These are phyloP conservation scores for Pseudozyma thailandica DNA, from an alignment of 1,284 basidiomycete genomes.

Conservation along the genomic window DNA sequence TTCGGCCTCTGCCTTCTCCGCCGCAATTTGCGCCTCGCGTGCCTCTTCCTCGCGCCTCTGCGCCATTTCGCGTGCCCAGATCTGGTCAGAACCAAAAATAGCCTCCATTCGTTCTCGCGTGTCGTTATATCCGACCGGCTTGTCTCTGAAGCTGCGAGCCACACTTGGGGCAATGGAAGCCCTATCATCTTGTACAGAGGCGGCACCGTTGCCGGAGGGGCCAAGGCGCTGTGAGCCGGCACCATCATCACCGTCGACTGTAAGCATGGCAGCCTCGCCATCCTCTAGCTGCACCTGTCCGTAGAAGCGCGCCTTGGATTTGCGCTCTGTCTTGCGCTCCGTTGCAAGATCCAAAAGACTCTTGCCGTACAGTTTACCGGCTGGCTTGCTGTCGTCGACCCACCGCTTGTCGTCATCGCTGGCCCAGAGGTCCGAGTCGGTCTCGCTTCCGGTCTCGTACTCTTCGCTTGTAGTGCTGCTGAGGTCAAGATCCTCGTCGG, in stretches of 20 bases:
- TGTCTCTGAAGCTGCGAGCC: slow-evolving; percentile 54
- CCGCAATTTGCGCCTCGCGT: slow-evolving; percentile 33
- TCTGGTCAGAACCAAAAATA: slow-evolving; percentile 55
- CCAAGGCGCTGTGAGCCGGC: slow-evolving; percentile 15
- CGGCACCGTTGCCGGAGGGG: no score
- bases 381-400: slow-evolving; percentile 60
- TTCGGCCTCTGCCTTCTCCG: slow-evolving; percentile 22
- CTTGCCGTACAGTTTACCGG: slow-evolving; percentile 64
- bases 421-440: slow-evolving; percentile 43
- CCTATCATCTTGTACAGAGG: slow-evolving; percentile 29
- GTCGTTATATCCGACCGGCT: slow-evolving; percentile 62
- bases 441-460: slow-evolving; percentile 31
- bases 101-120: slow-evolving; percentile 65
- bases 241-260: slow-evolving; percentile 20
- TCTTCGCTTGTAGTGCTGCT: slow-evolving; percentile 46
- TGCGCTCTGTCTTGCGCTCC: slow-evolving; percentile 31
- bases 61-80: slow-evolving; percentile 60
- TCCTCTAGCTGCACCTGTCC: slow-evolving; percentile 59
- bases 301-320: slow-evolving; percentile 55
- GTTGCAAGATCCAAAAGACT: slow-evolving; percentile 59
- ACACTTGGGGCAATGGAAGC: slow-evolving; percentile 49
- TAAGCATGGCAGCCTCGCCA: slow-evolving; percentile 23
- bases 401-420: slow-evolving; percentile 60
- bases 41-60: slow-evolving; percentile 54
- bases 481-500: slow-evolving; percentile 59